Base-by-base conservation (phyloP, 1,284 basidiomycete genomes). In the Acaromyces ingoldii region DNA sequence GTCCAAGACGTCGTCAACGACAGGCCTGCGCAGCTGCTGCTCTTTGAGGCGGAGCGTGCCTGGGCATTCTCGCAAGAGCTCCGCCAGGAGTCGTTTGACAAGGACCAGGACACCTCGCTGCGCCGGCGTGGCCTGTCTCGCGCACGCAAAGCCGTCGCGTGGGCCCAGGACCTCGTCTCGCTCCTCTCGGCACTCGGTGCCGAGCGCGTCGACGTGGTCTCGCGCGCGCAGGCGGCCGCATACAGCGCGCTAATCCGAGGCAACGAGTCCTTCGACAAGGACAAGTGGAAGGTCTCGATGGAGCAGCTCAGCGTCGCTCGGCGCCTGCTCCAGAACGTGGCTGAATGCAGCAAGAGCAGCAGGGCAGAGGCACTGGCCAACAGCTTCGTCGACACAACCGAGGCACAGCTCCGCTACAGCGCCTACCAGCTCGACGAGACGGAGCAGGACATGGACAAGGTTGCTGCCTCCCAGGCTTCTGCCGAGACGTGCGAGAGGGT, bases 41-140 rank as follows among this genome's bases (percentile, higher is more conserved):
- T 95, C 9, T 86, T 91, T 68, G 89, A 91, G 72, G 83, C 89
- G 5, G 91, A 96, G 76, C 84, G 91, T 43, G 87, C 89, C n/a
- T 91, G 90, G 84, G 85, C 89, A 0, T 85, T 89, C 76, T 85
- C 89, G 7, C 88, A 91, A 76, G 88, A 91, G 61, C 81, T 92
- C 36, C 79, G 81, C 49, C 76, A 81, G 2, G 77, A 81, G 49
- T 79, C 84, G 10, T 76, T 82, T 13, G 80, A 82, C 43, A 76
- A 80, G 43, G 78, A 79, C 4, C 77, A 79, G 25, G 80, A 84
- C 17, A 79, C 81, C 36, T 78, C 82, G 19, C 79, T 85, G 43
- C 82, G 85, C 38, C 85, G 87, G 61, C 86, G 82, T 54, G 86
- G 87, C 26, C 85, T 87, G 3, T 83, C 85, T 7, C 84, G 90